Conservation (phyloP, 352 stramenopile species). For the Blastocystis sp. region DNA sequence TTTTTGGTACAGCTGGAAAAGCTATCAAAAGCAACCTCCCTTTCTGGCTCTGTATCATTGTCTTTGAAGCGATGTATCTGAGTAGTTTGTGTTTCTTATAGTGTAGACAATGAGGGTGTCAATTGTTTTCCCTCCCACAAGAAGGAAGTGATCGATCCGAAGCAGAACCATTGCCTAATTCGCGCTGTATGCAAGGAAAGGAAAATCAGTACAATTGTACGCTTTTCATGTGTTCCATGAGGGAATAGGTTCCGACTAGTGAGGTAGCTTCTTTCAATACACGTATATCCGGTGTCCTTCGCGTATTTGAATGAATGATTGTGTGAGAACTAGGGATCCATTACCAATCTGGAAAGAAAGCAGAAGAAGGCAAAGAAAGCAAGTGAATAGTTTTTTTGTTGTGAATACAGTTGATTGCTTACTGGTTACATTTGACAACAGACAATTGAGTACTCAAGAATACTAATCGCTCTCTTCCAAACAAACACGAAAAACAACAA, state of each 20-base stretch:
- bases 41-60: background rate
- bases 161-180: slow-evolving; percentile 34
- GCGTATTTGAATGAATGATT: background rate
- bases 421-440: no score
- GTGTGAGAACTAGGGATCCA: background rate
- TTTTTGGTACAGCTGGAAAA: background rate
- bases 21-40: background rate
- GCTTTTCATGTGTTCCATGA: background rate
- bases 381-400: slow-evolving; percentile 20
- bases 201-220: slow-evolving; percentile 43
- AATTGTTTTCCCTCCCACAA: slow-evolving; percentile 55
- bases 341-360: slow-evolving; percentile 47
- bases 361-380: slow-evolving; percentile 32
- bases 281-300: background rate
- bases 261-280: slow-evolving; percentile 36
- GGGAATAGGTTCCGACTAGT: background rate
- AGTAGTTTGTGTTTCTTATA: background rate
- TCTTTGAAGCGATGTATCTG: slow-evolving; percentile 37
- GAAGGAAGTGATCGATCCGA: background rate
- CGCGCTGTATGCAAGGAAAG: slow-evolving; percentile 10
- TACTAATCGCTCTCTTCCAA: no score
- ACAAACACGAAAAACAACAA: slow-evolving; percentile 33
- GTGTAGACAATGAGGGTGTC: slow-evolving; percentile 20
- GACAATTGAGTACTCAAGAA: no score
- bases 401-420: no score